Base-by-base conservation (phyloP, 2,329 filamentous ascomycete species). In the Talaromyces sp. region DNA sequence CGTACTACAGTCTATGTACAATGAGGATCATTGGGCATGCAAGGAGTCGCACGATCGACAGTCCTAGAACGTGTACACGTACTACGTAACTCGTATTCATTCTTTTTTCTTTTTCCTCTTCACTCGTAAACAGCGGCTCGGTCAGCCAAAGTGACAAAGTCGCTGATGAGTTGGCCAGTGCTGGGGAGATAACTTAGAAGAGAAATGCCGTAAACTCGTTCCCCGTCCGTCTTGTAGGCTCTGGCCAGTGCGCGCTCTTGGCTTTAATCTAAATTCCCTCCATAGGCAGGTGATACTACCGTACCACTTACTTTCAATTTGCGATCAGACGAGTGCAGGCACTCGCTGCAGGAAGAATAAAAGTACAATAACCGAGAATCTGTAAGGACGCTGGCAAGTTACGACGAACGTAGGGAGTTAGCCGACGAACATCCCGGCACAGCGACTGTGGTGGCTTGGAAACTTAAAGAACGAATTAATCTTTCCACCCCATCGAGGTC, bases 211-310 rank as follows among this genome's bases (percentile, higher is more conserved):
- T 51, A 29, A 17, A 29, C 11, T 19, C 8, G 15, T 31, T 36
- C 10, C 27, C 27, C n/a, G n/a, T n/a, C 6, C 27, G 29, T 54
- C 29, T 56, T 31, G n/a, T 56, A 17, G 22, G 47, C 13, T 29
- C 25, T 51, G 15, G 47, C 29, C n/a, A 19, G 53, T 54, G 53
- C 29, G 11, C 53, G 7, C 10, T 56, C 53, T 56, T 56, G 53
- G 53, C 53, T 56, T 53, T 56, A 38, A 56, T 56, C 29, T 56
- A 56, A 51, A 54, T 22, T 54, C n/a, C 10, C 51, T 34, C 51
- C 51, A 27, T 31, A 25, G 53, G 53, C n/a, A 38, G 53, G 31
- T 38, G 11, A 34, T 56, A 31, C 49, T 11, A 53, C 47, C 49
- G 49, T 53, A 31, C 49, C 27, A 53, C 49, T 47, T 19, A 51